These are phyloP conservation scores for Vicia villosa DNA, from an alignment of 306 rosid genomes.

Conservation along the genomic window DNA sequence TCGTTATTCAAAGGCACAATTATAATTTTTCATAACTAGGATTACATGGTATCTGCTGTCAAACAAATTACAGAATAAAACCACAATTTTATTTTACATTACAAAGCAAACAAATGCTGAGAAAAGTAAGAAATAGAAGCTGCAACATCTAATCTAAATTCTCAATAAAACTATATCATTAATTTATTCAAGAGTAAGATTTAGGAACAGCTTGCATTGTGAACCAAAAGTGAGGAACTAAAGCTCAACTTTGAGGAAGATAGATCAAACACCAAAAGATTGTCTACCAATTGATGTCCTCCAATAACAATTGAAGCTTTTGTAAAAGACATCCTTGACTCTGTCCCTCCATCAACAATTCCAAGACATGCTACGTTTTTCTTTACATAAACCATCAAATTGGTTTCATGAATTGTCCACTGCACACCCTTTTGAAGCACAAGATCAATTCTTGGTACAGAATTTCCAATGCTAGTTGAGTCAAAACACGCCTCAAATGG, in stretches of 20 bases:
- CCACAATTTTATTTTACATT: too few relatives aligned
- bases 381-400: slow-evolving; percentile 43
- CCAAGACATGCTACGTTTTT: slow-evolving; percentile 42
- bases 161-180: neutral
- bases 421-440: slow-evolving; percentile 38
- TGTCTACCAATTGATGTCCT: slow-evolving; percentile 26
- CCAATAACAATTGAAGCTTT: too few relatives aligned
- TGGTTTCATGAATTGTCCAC: slow-evolving; percentile 38
- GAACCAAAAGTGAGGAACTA: slow-evolving; percentile 39
- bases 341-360: slow-evolving; percentile 41
- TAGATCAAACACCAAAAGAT: slow-evolving; percentile 41
- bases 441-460: slow-evolving; percentile 44
- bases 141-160: neutral
- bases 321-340: too few relatives aligned
- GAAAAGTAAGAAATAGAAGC: neutral
- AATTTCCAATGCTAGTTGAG: neutral
- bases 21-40: too few relatives aligned
- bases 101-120: neutral
- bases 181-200: neutral
- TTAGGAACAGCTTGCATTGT: slow-evolving; percentile 14
- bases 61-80: neutral
- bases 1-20: too few relatives aligned
- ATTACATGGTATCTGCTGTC: too few relatives aligned
- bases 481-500: slow-evolving; percentile 49
- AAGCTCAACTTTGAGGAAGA: slow-evolving; percentile 32